Evolutionary conservation across 257 asterid species (phyloP), one percentile per base, ranked within the genome.

Genomic region (Solanum pimpinellifolium): DNA sequence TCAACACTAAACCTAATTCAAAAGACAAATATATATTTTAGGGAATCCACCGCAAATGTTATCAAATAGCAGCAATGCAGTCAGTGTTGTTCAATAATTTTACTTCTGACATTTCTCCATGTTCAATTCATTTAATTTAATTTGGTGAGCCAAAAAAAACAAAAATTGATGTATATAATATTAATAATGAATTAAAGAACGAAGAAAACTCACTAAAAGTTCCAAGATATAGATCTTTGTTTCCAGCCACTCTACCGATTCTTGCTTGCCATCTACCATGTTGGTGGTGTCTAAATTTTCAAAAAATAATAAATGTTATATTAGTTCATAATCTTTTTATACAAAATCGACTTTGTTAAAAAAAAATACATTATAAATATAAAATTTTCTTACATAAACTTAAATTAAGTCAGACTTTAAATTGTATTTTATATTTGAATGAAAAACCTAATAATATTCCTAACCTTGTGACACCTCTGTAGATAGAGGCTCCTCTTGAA

Each of bases 241-340:
- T 95, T 84, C 98, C 98, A 69, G 98, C 98, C 11, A 95, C 98
- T 88, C 98, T 91, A n/a, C 98, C 97, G 5, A 95, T 95, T 88
- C 97, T 91, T 52, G 98, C 98, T 83, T 95, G 98, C 98, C 98
- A 94, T 41, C 98, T 93, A 66, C 98, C 97, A 86, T 95, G 98
- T 91, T 95, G 98, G 92, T 95, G 98, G 90, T 95, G 98, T 94
- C 98, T 95, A 90, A 42, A 84, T 62, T 49, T 41, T 41, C 44
- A 16, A 16, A 16, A 16, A 1, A 37, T 37, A 15, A 49, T 18
- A 56, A 56, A 56, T 18, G 11, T 20, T 7, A 18, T 18, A 7
- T 56, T 56, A 56, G 62, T 52, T 52, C 25, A 18, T n/a, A 65
- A n/a, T 2, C 11, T 42, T 10, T 10, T 10, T 10, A 8, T 52